Evolutionary conservation across 140 eudicot genomes (phyloP), one percentile per base, ranked within the genome.

Genomic region (Cichorium intybus): DNA sequence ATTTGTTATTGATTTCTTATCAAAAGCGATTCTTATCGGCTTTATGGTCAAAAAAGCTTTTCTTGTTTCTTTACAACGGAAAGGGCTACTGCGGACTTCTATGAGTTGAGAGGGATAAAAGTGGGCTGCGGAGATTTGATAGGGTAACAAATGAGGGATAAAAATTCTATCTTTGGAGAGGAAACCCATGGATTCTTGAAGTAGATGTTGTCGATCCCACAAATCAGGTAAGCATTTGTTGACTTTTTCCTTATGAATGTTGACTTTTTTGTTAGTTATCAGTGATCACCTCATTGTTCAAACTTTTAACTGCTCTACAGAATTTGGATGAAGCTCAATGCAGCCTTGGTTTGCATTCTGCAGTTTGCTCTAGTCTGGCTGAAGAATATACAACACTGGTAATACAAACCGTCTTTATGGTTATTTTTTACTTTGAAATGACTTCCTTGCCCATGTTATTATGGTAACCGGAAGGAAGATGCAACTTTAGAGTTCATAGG

Each of bases 351-450:
- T 84, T 94, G 78, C 90, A 85, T 82, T 87, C 93, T 75, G 95
- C 99, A 43, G 97, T 97, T 74, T 97, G 99, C 46, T 95, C 97
- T 69, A 97, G 95, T 75, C 97, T 94, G 55, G 97, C 99, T 57
- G 99, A 94, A 79, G 97, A 94, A 78, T 94, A 97, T 82, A 89
- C 97, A 15, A 64, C 95, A 51, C 61, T 94, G 87, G 99, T 94
- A 80, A 64, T 27, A 31, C 11, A 7, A 26, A 18, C 33, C 51
- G 33, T 48, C 66, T 72, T 21, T 14, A 49, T 46, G 14, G 48
- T 48, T 24, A 12, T 26, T 8, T 7, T 17, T 7, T 59, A 27
- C 24, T 22, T n/a, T 37, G 23, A 64, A 48, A 49, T 22, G n/a
- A 10, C 18, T 22, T 56, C 8, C 29, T 29, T 14, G 52, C 18